Evolutionary conservation across 257 asterid genomes (phyloP).

Genomic region (Nicotiana otophora): DNA sequence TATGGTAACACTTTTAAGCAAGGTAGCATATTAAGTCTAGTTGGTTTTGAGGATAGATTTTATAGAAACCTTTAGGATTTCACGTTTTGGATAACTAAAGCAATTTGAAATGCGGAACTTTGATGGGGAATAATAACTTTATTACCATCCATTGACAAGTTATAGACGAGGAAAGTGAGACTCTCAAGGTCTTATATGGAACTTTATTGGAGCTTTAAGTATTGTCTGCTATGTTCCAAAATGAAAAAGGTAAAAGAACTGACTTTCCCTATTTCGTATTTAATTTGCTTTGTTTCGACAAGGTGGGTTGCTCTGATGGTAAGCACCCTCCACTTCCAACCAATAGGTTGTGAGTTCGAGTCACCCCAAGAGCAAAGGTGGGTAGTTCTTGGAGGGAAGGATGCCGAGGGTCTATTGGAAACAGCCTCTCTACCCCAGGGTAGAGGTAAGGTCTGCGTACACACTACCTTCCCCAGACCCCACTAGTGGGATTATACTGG

Average conservation of each 20-base stretch:
- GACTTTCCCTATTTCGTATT: not conserved
- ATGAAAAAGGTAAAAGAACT: not conserved
- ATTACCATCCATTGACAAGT: not conserved
- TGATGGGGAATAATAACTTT: not conserved
- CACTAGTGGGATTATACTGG: no score
- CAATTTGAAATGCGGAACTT: not conserved
- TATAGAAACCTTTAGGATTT: not conserved
- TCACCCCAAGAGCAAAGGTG: no score
- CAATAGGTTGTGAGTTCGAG: no score
- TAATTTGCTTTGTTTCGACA: not conserved
- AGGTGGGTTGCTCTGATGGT: no score
- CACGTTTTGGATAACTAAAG: not conserved
- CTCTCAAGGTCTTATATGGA: not conserved
- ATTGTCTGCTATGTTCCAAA: not conserved
- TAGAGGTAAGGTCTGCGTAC: no score
- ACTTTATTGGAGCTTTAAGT: not conserved
- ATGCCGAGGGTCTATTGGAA: no score
- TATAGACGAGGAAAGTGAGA: not conserved
- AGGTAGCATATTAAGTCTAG: not conserved
- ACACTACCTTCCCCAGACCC: no score
- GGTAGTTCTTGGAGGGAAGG: no score
- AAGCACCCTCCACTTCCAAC: no score
- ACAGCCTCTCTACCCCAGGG: no score
- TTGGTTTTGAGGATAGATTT: not conserved
- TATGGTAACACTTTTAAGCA: not conserved